phyloP scores from a whole-genome alignment of 768 basidiomycete species.

The Hygrocybe coccinea region DNA sequence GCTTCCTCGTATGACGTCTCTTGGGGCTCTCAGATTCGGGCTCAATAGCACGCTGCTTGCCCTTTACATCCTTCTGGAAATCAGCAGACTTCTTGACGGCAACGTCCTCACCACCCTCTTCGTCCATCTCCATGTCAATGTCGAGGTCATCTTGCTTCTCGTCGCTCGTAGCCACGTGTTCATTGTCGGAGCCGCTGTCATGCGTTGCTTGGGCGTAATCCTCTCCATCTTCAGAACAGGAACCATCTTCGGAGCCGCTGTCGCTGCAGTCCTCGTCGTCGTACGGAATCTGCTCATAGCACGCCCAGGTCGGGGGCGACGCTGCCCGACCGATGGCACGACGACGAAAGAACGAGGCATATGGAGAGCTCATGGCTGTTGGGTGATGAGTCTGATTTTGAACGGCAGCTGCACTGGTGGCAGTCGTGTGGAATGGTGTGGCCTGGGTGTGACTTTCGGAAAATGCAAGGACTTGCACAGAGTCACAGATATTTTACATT shows the following conservation, averaged over 20 bases:
- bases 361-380: slow-evolving; percentile 20
- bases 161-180: slow-evolving; percentile 24
- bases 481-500: not conserved
- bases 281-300: slow-evolving; percentile 84
- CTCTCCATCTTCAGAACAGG: slow-evolving; percentile 73
- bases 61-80: slow-evolving; percentile 61
- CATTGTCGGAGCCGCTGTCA: slow-evolving; percentile 19
- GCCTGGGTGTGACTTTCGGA: not conserved
- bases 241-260: slow-evolving; percentile 46
- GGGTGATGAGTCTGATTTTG: not conserved
- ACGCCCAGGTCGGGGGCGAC: slow-evolving; percentile 83
- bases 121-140: slow-evolving; percentile 57
- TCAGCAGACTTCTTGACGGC: slow-evolving; percentile 35
- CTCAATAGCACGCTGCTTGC: slow-evolving; percentile 76
- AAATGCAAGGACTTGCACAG: not conserved
- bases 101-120: slow-evolving; percentile 37
- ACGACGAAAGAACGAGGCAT: slow-evolving; percentile 55
- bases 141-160: slow-evolving; percentile 38
- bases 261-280: slow-evolving; percentile 59
- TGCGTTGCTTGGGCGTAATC: slow-evolving; percentile 41
- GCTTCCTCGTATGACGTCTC: slow-evolving; percentile 50
- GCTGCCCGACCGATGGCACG: slow-evolving; percentile 76
- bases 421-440: not conserved
- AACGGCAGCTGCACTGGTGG: not conserved
- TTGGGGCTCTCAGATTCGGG: slow-evolving; percentile 51